These are phyloP conservation scores for Tripterygium wilfordii DNA, from an alignment of 177 flowering plant genomes.

Conservation along the genomic window DNA sequence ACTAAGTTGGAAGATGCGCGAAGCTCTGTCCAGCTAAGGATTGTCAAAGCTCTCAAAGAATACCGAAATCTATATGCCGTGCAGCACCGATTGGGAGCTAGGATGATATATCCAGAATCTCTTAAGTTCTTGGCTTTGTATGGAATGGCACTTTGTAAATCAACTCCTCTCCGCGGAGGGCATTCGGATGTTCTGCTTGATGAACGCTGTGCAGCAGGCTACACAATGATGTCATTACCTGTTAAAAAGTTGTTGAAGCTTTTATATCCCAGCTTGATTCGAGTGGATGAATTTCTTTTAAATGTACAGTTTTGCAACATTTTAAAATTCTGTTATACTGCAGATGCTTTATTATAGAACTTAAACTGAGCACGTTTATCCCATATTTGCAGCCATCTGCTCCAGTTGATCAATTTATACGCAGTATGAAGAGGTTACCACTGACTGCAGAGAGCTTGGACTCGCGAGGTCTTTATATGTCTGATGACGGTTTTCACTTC, in stretches of 20 bases:
- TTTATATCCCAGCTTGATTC: constrained; percentile 78
- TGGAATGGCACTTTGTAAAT: constrained; percentile 77
- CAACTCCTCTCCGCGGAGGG: constrained; percentile 82
- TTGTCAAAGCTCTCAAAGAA: constrained; percentile 84
- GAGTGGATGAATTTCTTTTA: constrained; percentile 69
- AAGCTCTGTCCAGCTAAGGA: constrained; percentile 49
- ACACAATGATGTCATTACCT: constrained; percentile 84
- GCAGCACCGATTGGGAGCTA: constrained; percentile 85
- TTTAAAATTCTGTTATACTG: neutral
- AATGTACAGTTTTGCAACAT: constrained; percentile 39
- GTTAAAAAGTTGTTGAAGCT: constrained; percentile 68
- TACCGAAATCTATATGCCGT: constrained; percentile 90
- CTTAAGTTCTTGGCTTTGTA: constrained; percentile 68
- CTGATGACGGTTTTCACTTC: constrained; percentile 88
- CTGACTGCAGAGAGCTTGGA: constrained; percentile 70
- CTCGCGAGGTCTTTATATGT: constrained; percentile 78
- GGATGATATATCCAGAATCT: constrained; percentile 95
- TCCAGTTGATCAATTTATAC: constrained; percentile 34
- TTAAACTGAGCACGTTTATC: constrained; percentile 1
- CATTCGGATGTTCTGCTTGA: constrained; percentile 83
- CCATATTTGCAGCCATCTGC: constrained; percentile 38
- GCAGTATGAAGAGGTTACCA: constrained; percentile 44
- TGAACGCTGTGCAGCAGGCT: constrained; percentile 95
- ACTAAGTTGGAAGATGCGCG: constrained; percentile 92
- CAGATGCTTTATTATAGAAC: neutral